Base-by-base conservation (phyloP, 148 eudicot genomes). In the Persicaria maculosa region DNA sequence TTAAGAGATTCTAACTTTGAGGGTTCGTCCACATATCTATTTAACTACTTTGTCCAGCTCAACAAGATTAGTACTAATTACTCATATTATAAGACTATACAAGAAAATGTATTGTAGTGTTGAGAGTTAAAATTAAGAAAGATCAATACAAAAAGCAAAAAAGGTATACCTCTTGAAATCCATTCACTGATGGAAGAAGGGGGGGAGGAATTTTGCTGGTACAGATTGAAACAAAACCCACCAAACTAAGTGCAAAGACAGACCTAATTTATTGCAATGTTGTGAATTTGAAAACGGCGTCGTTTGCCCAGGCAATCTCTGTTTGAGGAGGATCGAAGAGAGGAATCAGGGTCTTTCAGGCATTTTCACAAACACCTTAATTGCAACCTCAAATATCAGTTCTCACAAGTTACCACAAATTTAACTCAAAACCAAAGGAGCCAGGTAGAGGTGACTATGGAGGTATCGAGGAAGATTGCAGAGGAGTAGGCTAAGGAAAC, bases 311-410 rank as follows among this genome's bases (percentile, higher is more conserved):
- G 40, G 65, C n/a, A 47, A 59, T 40, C 43, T 59, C 67, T 25
- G 67, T 25, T 8, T 61, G 15, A 58, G 64, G 36, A 19, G 64
- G 31, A 61, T 20, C 14, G 25, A 61, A 45, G 36, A 31, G 68
- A 64, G 36, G 2, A 57, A 57, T 57, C 9, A 4, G 25, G 46
- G 69, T 64, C 69, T 36, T 40, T 64, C 19, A 64, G 36, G 69
- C 69, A 64, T 12, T 64, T 64, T 64, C 17, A 64, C 69, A 61
- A 61, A 61, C 67, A 61, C 12, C 3, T 61, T 25, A 61, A 61
- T 40, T 61, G 67, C 67, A 25, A 9, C 9, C 14, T 9, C 50
- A 47, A 47, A 6, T 8, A 12, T 43, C 10, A 9, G 5, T 25
- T 4, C 2, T 22, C 14, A 61, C 7, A 12, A 25, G 31, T 25